phyloP scores from a whole-genome alignment of 352 stramenopile genomes.

The Phytophthora tubulina region DNA sequence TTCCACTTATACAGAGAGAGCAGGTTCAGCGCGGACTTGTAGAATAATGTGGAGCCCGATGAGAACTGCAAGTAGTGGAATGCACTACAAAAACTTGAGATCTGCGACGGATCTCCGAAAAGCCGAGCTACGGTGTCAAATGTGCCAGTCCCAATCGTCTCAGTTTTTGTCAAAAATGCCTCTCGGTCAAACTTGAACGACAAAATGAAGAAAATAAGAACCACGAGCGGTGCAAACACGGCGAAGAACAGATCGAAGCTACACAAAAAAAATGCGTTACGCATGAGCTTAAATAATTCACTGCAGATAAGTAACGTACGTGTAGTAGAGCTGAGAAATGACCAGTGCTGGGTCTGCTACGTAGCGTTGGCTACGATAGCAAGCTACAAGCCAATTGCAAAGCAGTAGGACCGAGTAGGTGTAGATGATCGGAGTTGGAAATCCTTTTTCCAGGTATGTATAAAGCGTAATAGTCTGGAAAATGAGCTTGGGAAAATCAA shows the following conservation, averaged over 20 bases:
- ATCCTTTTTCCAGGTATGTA: constrained; percentile 48
- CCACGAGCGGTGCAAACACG: constrained; percentile 51
- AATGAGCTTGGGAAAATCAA: constrained; percentile 58
- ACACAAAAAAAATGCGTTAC: background rate
- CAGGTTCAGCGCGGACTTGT: constrained; percentile 49
- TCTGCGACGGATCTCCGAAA: constrained; percentile 48
- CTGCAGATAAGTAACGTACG: constrained; percentile 9
- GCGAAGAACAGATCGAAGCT: constrained; percentile 66
- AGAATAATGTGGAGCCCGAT: constrained; percentile 30
- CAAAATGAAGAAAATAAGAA: constrained; percentile 46
- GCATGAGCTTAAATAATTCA: background rate
- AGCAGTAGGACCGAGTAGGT: constrained; percentile 51
- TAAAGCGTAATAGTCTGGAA: constrained; percentile 54
- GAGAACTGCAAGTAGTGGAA: constrained; percentile 50
- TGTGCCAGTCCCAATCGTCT: constrained; percentile 24
- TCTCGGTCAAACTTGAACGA: constrained; percentile 54
- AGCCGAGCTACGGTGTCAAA: constrained; percentile 54
- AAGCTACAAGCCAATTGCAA: constrained; percentile 54
- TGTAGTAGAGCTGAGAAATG: constrained; percentile 46
- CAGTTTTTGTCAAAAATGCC: constrained; percentile 31
- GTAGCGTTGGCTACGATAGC: constrained; percentile 57
- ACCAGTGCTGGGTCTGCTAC: constrained; percentile 36
- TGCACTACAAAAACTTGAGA: constrained; percentile 49
- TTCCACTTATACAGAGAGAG: constrained; percentile 62
- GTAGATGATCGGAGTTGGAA: constrained; percentile 48